These are phyloP conservation scores for Agrocybe pediades DNA, from an alignment of 768 basidiomycete species.

Conservation along the genomic window DNA sequence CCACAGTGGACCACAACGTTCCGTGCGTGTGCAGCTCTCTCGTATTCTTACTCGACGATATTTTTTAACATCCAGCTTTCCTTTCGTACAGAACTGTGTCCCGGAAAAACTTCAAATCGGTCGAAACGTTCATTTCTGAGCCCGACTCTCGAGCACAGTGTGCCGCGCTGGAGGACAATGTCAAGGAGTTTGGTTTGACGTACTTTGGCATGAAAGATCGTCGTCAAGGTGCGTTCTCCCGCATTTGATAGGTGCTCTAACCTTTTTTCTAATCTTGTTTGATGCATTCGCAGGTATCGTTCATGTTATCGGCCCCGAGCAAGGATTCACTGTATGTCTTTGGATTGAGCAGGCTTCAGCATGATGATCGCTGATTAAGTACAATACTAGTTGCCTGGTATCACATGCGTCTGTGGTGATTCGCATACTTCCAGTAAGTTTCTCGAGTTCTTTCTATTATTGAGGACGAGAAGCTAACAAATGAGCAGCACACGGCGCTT, in stretches of 20 bases:
- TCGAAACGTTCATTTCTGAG: constrained; percentile 76
- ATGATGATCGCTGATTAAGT: background rate
- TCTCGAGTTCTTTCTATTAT: background rate
- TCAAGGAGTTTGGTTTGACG: constrained; percentile 88
- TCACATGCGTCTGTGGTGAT: constrained; percentile 88
- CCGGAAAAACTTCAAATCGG: constrained; percentile 72
- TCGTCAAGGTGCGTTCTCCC: constrained; percentile 62
- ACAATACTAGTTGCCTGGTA: constrained; percentile 62
- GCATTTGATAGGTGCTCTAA: background rate
- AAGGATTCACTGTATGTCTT: constrained; percentile 78
- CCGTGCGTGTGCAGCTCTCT: constrained; percentile 53
- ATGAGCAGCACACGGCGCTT: constrained; percentile 79
- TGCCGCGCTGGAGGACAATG: constrained; percentile 82
- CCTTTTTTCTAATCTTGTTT: constrained; percentile 16
- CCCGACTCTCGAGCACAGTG: constrained; percentile 87
- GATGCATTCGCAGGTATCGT: constrained; percentile 62
- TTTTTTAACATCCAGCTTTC: too few species aligned
- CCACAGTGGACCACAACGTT: constrained; percentile 87
- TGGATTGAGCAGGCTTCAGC: background rate
- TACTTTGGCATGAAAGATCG: constrained; percentile 92
- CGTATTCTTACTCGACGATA: background rate
- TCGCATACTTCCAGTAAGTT: constrained; percentile 88
- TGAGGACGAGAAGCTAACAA: background rate
- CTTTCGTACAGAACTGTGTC: constrained; percentile 56
- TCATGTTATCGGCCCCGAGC: constrained; percentile 91